These are phyloP conservation scores for Penicillium nucicola DNA, from an alignment of 495 filamentous ascomycete species.

Conservation along the genomic window DNA sequence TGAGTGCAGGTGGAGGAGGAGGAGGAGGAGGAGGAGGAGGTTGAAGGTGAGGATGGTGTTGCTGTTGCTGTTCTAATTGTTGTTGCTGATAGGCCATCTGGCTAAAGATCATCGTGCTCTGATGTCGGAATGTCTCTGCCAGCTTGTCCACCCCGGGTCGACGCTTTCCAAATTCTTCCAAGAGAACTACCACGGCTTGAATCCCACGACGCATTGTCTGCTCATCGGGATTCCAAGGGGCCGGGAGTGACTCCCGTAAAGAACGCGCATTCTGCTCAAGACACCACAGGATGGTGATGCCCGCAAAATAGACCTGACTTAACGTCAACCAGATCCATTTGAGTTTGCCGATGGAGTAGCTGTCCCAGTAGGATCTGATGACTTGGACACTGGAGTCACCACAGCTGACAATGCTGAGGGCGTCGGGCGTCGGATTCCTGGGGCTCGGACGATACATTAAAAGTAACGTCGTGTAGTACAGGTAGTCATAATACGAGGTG, in stretches of 20 bases:
- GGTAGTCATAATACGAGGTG: conserved; percentile 48
- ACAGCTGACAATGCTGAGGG: conserved; percentile 43
- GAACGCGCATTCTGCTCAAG: conserved; percentile 45
- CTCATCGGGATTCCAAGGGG: conserved; percentile 43
- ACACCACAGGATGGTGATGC: conserved; percentile 49
- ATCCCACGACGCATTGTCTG: conserved; percentile 45
- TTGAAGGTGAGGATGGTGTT: conserved; percentile 14
- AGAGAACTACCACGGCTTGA: conserved; percentile 44
- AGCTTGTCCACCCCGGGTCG: conserved; percentile 46
- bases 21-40: conserved; percentile 22
- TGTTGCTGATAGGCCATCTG: conserved; percentile 41
- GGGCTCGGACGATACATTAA: conserved; percentile 50
- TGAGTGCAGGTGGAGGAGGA: conserved; percentile 20
- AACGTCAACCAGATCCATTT: conserved; percentile 56
- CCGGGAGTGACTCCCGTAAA: conserved; percentile 35
- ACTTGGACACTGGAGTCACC: conserved; percentile 49
- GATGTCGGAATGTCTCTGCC: conserved; percentile 43
- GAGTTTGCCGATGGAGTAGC: conserved; percentile 46
- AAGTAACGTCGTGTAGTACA: conserved; percentile 50
- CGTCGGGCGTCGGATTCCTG: conserved; percentile 43
- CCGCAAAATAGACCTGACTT: conserved; percentile 51
- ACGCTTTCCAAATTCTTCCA: conserved; percentile 48
- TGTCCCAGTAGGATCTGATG: conserved; percentile 49
- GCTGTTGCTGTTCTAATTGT: conserved; percentile 22
- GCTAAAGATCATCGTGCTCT: conserved; percentile 47